Conservation (phyloP, 345 rosid genomes). For the Atalantia buxifolia region DNA sequence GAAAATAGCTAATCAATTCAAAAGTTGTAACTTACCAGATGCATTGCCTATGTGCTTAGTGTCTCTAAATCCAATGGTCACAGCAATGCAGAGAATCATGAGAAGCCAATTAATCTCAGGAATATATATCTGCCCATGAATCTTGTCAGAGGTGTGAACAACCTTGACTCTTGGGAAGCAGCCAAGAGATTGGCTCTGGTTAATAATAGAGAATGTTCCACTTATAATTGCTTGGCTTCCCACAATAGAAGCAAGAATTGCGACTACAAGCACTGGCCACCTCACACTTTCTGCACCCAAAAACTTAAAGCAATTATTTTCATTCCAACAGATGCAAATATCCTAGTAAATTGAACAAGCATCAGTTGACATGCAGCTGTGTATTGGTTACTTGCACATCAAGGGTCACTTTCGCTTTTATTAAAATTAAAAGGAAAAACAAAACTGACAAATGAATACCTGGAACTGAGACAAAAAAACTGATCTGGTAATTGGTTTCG, state of each 20-base stretch:
- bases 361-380: background rate
- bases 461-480: slow-evolving; percentile 92
- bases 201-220: slow-evolving; percentile 97
- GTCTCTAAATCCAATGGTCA: slow-evolving; percentile 96
- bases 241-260: slow-evolving; percentile 96
- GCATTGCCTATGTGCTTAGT: slow-evolving; percentile 96
- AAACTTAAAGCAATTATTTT: slow-evolving; percentile 12
- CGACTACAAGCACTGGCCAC: slow-evolving; percentile 81
- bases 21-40: slow-evolving; percentile 50
- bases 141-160: slow-evolving; percentile 91
- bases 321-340: background rate
- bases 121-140: slow-evolving; percentile 98
- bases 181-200: slow-evolving; percentile 97
- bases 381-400: background rate
- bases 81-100: slow-evolving; percentile 96
- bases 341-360: background rate
- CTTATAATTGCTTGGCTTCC: slow-evolving; percentile 99
- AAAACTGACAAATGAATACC: slow-evolving; percentile 34
- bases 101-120: slow-evolving; percentile 99
- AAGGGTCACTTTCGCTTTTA: background rate
- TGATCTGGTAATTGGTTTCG: slow-evolving; percentile 50
- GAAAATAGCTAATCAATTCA: background rate
- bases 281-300: slow-evolving; percentile 59
- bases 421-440: background rate
- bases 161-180: slow-evolving; percentile 99